These are phyloP conservation scores for Tricholoma sp. DNA, from an alignment of 768 basidiomycete genomes.

Conservation along the genomic window DNA sequence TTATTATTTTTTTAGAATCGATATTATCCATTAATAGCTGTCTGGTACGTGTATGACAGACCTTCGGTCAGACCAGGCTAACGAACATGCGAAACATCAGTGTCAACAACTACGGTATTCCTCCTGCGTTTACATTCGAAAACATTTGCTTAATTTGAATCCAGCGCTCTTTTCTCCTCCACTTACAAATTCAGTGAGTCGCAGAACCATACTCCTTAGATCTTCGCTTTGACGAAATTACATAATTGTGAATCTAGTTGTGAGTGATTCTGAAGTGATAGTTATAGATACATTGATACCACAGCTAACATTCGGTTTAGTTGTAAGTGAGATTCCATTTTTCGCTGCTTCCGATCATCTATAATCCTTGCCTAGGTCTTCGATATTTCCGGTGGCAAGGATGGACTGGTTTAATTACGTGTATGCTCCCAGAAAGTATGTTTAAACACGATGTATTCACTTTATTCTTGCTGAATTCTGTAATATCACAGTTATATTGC, in stretches of 20 bases:
- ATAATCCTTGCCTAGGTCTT: constrained; percentile 25
- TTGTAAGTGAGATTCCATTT: constrained; percentile 17
- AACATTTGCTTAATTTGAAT: neutral
- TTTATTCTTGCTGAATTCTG: neutral
- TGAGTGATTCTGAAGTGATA: constrained; percentile 16
- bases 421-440: constrained; percentile 52
- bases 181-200: constrained; percentile 35
- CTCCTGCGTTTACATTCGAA: neutral
- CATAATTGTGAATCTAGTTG: constrained; percentile 20
- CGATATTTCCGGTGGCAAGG: constrained; percentile 56
- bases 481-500: constrained; percentile 42
- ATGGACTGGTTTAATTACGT: constrained; percentile 50
- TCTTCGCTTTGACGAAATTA: constrained; percentile 2
- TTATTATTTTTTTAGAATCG: constrained; percentile 40
- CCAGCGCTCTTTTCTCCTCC: constrained; percentile 38
- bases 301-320: constrained; percentile 8
- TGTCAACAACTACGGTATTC: constrained; percentile 49
- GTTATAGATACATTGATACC: neutral
- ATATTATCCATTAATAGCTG: constrained; percentile 47
- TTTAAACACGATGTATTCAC: neutral
- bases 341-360: neutral
- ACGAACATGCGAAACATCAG: constrained; percentile 20
- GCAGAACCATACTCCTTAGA: neutral
- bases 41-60: constrained; percentile 35
- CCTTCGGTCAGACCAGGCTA: neutral